Base-by-base conservation (phyloP, 78 protist genomes). In the Speleostelium caveatum region DNA sequence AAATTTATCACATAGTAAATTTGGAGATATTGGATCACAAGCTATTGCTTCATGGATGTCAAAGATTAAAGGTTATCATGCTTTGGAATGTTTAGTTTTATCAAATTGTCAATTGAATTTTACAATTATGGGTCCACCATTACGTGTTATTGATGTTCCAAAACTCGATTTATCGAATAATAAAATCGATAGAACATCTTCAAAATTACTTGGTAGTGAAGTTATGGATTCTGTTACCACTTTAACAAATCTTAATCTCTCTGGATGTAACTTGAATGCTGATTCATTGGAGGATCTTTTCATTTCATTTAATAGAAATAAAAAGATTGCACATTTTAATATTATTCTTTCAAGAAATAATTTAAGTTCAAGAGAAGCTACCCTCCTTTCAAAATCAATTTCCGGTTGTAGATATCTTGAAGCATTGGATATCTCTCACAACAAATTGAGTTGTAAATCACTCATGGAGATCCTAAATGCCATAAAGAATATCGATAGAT, bases 71-170 rank as follows among this genome's bases (percentile, higher is more conserved):
- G 91, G 91, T 14, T 51, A 59, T 41, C 91, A 83, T 16, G n/a
- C 41, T 16, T 59, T 83, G 17, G 74, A 83, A 24, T 58, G 68
- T 42, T 59, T 83, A 42, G 73, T 83, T 14, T 42, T 83, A 12
- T 33, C 74, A 2, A 83, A 83, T 42, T 83, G 91, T 30, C 35
- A 62, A 55, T 60, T 83, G 26, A 83, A 83, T 45, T 83, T 83
- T 33, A 26, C 59, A 28, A 69, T 83, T 36, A 83, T 83, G 91
- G 91, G 91, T 19, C 91, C 91, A 83, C 91, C 91, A 45, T 39
- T 83, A 39, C 68, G 91, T 59, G 91, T 83, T 3, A 41, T 83
- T 3, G 91, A 83, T 69, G 69, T 83, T 24, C 51, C 73, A 28
- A 21, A 66, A 36, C 42, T 83, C 33, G 77, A 83, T 83, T 63